Conservation (phyloP, 164 flowering plant species). For the Vitis rotundifolia region DNA sequence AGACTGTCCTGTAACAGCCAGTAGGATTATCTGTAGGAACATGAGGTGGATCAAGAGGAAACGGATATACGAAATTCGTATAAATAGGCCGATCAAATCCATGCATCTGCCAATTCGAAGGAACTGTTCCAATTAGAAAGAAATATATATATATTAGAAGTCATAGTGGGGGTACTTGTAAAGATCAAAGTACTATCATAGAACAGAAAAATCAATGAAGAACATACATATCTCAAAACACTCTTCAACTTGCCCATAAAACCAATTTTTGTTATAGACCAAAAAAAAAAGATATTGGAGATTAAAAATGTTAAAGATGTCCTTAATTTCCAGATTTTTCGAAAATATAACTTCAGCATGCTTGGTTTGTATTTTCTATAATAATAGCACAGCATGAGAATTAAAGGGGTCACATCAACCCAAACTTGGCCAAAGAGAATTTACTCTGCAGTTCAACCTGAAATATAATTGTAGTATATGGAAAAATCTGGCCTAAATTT, state of each 20-base stretch:
- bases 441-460: no score
- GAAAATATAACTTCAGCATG: no score
- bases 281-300: background rate
- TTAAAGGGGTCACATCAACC: no score
- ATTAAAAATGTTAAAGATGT: background rate
- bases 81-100: slow-evolving; percentile 92
- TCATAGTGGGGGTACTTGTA: no score
- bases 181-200: background rate
- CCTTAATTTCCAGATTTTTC: background rate
- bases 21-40: slow-evolving; percentile 86
- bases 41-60: slow-evolving; percentile 81
- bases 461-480: no score
- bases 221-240: background rate
- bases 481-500: no score
- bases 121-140: slow-evolving; percentile 60
- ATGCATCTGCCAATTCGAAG: slow-evolving; percentile 99
- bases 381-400: no score
- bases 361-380: no score
- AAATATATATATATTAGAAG: slow-evolving; percentile 7
- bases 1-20: slow-evolving; percentile 90
- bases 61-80: slow-evolving; percentile 80
- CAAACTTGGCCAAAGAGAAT: no score
- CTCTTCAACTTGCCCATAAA: background rate
- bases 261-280: background rate
- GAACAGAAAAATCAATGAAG: background rate